Conservation (phyloP, 2,329 filamentous ascomycete species). For the Rutstroemia sp. region DNA sequence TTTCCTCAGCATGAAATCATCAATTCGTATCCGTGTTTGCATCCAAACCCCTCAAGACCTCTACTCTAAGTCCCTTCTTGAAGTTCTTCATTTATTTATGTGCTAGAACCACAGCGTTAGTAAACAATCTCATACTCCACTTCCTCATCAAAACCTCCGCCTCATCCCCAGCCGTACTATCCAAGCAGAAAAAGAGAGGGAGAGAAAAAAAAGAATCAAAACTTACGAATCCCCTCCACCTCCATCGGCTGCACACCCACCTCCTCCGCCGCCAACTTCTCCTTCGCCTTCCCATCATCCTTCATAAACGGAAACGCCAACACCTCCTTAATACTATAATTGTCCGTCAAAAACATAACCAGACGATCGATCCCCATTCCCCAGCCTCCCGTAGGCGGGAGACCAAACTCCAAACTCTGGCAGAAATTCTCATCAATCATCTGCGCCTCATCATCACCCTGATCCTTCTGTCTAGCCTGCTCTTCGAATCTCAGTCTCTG, state of each 20-base stretch:
- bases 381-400: slow-evolving; percentile 93
- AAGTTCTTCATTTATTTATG: neutral
- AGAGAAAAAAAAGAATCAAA: neutral
- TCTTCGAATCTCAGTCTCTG: slow-evolving; percentile 89
- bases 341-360: slow-evolving; percentile 92
- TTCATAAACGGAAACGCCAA: slow-evolving; percentile 98
- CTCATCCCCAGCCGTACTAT: too few species aligned
- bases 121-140: neutral
- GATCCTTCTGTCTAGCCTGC: slow-evolving; percentile 90
- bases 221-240: slow-evolving; percentile 48
- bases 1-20: neutral
- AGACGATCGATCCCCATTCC: slow-evolving; percentile 92
- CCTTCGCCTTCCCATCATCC: slow-evolving; percentile 55
- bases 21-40: neutral
- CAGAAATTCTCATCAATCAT: slow-evolving; percentile 94
- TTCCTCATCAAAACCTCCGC: too few species aligned
- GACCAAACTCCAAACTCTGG: slow-evolving; percentile 77
- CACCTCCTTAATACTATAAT: slow-evolving; percentile 95
- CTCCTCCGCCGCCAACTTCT: slow-evolving; percentile 52
- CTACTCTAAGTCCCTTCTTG: neutral
- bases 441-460: slow-evolving; percentile 96
- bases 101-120: neutral
- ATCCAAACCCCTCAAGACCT: neutral
- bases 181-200: neutral
- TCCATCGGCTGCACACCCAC: slow-evolving; percentile 50